Conservation (phyloP, 345 rosid species). For the Gossypium anomalum region DNA sequence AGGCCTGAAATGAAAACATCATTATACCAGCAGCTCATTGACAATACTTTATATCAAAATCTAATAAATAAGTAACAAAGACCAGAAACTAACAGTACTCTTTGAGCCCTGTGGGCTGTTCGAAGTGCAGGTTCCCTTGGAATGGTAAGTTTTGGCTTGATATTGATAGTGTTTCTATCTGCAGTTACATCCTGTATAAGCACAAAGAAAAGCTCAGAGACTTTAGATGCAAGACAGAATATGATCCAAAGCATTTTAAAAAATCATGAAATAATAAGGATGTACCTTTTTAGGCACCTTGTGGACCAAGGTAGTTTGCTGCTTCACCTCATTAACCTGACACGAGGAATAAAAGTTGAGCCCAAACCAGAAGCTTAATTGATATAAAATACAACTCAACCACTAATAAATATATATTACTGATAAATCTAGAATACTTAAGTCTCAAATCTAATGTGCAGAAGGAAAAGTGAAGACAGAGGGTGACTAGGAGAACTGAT, state of each 20-base stretch:
- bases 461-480: background rate
- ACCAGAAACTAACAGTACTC: slow-evolving; percentile 46
- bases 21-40: slow-evolving; percentile 16
- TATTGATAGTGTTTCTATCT: slow-evolving; percentile 35
- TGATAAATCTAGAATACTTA: background rate
- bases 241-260: background rate
- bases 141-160: slow-evolving; percentile 60
- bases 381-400: background rate
- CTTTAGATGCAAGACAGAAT: background rate
- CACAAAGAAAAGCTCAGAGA: slow-evolving; percentile 12
- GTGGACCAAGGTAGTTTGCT: slow-evolving; percentile 62
- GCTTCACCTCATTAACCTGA: slow-evolving; percentile 60
- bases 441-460: background rate
- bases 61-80: slow-evolving; percentile 8
- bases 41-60: background rate
- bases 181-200: slow-evolving; percentile 45
- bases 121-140: slow-evolving; percentile 90
- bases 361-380: slow-evolving; percentile 1
- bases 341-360: slow-evolving; percentile 15
- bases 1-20: slow-evolving; percentile 50
- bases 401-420: background rate
- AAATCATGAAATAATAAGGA: background rate
- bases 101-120: slow-evolving; percentile 78
- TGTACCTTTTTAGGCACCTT: slow-evolving; percentile 72
- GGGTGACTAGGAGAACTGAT: background rate